A percentile compares a stretch with the other conserved stretches of the same genome.
Conservation (phyloP, 305 asterid species). For the Coffea humblotiana region DNA sequence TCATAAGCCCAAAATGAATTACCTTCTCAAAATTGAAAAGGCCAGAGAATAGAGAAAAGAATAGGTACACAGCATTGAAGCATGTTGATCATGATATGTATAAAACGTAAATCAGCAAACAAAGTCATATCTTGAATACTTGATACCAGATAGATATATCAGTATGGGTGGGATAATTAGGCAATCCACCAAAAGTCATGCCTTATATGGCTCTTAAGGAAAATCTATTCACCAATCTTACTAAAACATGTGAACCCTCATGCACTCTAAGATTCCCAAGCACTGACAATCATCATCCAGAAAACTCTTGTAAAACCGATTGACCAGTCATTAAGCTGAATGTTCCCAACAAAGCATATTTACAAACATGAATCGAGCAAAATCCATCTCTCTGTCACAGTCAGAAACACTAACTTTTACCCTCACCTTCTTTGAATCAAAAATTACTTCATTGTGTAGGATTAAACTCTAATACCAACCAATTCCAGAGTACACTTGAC, state of each 20-base stretch:
- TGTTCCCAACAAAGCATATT: conserved; percentile 31
- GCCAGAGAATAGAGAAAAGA: neutral
- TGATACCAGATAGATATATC: neutral
- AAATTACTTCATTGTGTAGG: neutral
- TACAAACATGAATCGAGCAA: conserved; percentile 31
- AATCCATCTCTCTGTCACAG: neutral
- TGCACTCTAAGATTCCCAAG: neutral
- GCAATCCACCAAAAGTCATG: neutral
- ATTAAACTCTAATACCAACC: neutral
- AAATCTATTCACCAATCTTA: neutral
- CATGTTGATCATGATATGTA: neutral
- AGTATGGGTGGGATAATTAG: neutral
- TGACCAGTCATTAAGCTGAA: neutral
- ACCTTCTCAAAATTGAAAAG: no score
- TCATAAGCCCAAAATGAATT: neutral
- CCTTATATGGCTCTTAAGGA: neutral
- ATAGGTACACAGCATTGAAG: neutral
- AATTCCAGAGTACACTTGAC: neutral
- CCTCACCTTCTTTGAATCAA: neutral
- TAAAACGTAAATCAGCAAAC: neutral
- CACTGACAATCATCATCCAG: neutral
- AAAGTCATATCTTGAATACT: neutral
- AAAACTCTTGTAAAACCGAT: neutral
- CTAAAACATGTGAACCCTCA: neutral
- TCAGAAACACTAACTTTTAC: neutral